phyloP scores from a whole-genome alignment of 441 rosid genomes.

The Daphne laureola region DNA sequence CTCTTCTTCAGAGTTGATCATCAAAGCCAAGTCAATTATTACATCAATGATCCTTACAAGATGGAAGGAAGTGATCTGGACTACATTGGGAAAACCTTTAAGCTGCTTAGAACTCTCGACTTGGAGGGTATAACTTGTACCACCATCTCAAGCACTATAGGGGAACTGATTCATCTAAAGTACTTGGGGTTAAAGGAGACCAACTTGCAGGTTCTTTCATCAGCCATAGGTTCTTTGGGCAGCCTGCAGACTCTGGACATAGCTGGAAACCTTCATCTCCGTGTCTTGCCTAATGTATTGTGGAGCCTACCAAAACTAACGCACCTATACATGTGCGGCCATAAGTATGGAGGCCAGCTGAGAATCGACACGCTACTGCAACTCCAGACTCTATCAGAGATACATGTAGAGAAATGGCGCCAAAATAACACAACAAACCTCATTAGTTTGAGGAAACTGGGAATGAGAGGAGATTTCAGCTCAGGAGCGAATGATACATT shows the following conservation, averaged over 20 bases:
- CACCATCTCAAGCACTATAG: constrained; percentile 15
- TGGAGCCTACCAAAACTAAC: constrained; percentile 14
- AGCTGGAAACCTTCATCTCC: constrained; percentile 16
- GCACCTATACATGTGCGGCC: constrained; percentile 20
- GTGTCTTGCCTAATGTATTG: constrained; percentile 15
- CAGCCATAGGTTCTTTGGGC: constrained; percentile 14
- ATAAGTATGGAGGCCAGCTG: constrained; percentile 9
- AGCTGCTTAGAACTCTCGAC: constrained; percentile 18
- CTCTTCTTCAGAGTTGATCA: constrained; percentile 19
- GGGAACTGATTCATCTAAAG: constrained; percentile 18
- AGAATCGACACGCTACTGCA: constrained; percentile 17
- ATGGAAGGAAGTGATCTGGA: constrained; percentile 10
- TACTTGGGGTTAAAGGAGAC: constrained; percentile 24
- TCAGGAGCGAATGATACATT: constrained; percentile 3
- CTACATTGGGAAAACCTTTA: constrained; percentile 15
- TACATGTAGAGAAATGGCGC: constrained; percentile 11
- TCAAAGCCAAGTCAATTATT: constrained; percentile 13
- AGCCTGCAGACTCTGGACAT: constrained; percentile 23
- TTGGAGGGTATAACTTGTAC: constrained; percentile 22
- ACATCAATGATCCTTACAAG: constrained; percentile 6
- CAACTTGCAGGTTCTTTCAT: constrained; percentile 14
- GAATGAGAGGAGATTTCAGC: constrained; percentile 19
- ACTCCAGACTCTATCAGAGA: constrained; percentile 19
- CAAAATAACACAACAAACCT: constrained; percentile 10
- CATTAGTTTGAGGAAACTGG: constrained; percentile 16